phyloP scores from a whole-genome alignment of 495 filamentous ascomycete genomes.

The Rostrohypoxylon terebratum region DNA sequence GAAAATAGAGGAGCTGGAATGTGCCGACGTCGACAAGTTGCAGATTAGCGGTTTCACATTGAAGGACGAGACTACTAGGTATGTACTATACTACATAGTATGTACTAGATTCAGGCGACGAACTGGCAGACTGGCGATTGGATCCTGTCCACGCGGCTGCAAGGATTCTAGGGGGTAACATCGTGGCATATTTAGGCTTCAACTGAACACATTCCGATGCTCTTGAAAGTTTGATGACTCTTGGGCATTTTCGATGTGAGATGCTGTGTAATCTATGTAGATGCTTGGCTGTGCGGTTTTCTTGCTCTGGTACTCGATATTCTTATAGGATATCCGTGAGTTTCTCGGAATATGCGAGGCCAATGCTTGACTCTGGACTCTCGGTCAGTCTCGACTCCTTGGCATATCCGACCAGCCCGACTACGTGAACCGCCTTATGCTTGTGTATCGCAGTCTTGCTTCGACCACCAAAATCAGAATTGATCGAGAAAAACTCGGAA shows the following conservation, averaged over 20 bases:
- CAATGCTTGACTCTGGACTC: not conserved
- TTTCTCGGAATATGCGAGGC: not conserved
- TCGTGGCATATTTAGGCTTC: slow-evolving; percentile 12
- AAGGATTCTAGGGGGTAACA: slow-evolving; percentile 29
- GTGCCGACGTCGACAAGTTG: slow-evolving; percentile 18
- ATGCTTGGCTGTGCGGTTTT: not conserved
- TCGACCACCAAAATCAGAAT: not conserved
- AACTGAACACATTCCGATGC: not conserved
- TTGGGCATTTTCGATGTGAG: not conserved
- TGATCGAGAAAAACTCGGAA: not conserved
- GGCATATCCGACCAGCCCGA: not conserved
- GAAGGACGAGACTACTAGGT: slow-evolving; percentile 5
- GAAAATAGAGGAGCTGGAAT: slow-evolving; percentile 1
- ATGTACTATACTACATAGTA: too few species aligned
- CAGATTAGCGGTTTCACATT: slow-evolving; percentile 8
- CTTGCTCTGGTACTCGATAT: not conserved
- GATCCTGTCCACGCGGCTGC: slow-evolving; percentile 35
- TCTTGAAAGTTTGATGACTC: not conserved
- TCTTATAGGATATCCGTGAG: not conserved
- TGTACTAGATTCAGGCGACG: not conserved
- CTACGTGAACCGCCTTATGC: not conserved
- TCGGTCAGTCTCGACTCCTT: not conserved
- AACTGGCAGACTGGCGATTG: not conserved
- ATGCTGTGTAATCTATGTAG: not conserved
- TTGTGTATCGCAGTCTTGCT: not conserved